phyloP scores from a whole-genome alignment of 805 yeast genomes.

The Maudiozyma turicensis region DNA sequence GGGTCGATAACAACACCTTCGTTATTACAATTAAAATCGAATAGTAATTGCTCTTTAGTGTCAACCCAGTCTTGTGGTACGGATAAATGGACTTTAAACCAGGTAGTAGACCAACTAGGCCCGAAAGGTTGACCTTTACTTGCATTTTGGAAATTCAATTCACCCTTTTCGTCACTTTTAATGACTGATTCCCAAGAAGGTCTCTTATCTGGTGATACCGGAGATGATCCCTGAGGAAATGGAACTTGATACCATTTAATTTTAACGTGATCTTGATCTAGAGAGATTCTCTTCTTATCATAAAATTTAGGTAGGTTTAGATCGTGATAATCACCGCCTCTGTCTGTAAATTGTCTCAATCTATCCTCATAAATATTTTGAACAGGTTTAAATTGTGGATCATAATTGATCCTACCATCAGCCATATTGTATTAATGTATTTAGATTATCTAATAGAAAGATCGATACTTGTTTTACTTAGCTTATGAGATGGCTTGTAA shows the following conservation, averaged over 20 bases:
- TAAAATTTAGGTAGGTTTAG: constrained; percentile 78
- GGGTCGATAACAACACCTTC: constrained; percentile 74
- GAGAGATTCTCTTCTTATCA: constrained; percentile 43
- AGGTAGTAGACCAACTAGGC: constrained; percentile 94
- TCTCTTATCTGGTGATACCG: constrained; percentile 28
- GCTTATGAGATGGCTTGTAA: no score
- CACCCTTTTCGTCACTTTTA: constrained; percentile 15
- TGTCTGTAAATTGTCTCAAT: constrained; percentile 51
- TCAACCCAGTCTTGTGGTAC: constrained; percentile 47
- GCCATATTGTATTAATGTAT: constrained; percentile 3
- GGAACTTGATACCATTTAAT: constrained; percentile 69
- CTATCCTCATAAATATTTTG: constrained; percentile 48
- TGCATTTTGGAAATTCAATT: constrained; percentile 43
- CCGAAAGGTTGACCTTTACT: constrained; percentile 70
- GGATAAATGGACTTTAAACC: constrained; percentile 68
- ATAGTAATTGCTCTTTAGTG: constrained; percentile 41
- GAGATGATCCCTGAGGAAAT: constrained; percentile 35
- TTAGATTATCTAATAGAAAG: neutral
- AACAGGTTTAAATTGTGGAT: constrained; percentile 58
- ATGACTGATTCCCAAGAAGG: constrained; percentile 28
- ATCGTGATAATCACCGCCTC: constrained; percentile 64
- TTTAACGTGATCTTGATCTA: constrained; percentile 38
- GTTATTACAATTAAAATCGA: constrained; percentile 78
- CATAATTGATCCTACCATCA: constrained; percentile 22
- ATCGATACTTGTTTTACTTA: no score